Evolutionary conservation across 2,329 filamentous ascomycete species (phyloP).

Genomic region (Zasmidium angulare): DNA sequence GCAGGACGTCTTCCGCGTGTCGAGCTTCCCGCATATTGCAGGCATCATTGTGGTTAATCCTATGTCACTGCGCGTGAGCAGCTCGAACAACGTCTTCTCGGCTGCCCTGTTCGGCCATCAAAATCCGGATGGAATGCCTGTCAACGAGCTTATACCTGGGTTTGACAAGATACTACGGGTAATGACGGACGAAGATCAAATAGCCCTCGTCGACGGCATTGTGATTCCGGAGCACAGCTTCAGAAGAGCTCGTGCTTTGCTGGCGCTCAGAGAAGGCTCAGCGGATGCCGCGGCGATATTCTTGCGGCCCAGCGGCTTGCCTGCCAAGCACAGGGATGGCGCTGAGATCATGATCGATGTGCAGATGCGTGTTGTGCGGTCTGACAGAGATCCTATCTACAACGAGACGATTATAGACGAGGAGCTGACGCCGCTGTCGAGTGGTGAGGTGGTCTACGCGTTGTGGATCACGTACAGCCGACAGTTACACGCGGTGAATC

Average conservation of each 20-base stretch:
- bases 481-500: conserved; percentile 76
- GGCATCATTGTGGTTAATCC: conserved; percentile 93
- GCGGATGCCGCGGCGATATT: conserved; percentile 76
- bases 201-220: conserved; percentile 85
- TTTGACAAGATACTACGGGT: conserved; percentile 83
- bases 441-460: conserved; percentile 83
- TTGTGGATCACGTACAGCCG: conserved; percentile 97
- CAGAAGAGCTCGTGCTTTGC: conserved; percentile 78
- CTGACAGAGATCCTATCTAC: conserved; percentile 64
- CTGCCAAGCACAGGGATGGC: conserved; percentile 85
- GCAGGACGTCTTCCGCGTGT: conserved; percentile 74
- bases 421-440: conserved; percentile 53
- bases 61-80: conserved; percentile 73
- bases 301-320: conserved; percentile 77
- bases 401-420: conserved; percentile 67
- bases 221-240: conserved; percentile 97
- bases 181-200: conserved; percentile 80
- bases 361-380: conserved; percentile 94
- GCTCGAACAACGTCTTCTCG: conserved; percentile 93
- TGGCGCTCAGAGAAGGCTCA: conserved; percentile 79
- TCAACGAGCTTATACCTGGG: conserved; percentile 78
- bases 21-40: conserved; percentile 95
- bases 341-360: conserved; percentile 91
- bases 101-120: conserved; percentile 88
- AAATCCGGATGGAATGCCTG: conserved; percentile 74